These are phyloP conservation scores for Chaetomidium leptoderma DNA, from an alignment of 495 filamentous ascomycete species.

Conservation along the genomic window DNA sequence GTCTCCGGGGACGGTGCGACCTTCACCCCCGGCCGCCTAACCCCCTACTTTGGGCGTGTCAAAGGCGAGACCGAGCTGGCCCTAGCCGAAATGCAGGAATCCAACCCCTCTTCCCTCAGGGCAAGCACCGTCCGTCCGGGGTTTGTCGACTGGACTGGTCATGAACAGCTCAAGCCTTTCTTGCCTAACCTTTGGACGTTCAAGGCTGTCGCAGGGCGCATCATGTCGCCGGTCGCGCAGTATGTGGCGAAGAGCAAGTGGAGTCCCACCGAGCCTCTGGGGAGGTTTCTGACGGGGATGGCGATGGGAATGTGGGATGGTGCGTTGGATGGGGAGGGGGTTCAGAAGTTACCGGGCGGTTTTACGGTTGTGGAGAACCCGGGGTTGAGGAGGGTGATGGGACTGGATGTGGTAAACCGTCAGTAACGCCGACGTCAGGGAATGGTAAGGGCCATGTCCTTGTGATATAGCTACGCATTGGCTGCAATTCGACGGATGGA, in stretches of 20 bases:
- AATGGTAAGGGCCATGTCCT: not conserved
- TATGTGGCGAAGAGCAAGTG: conserved; percentile 20
- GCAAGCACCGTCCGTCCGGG: conserved; percentile 51
- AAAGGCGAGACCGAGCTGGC: conserved; percentile 61
- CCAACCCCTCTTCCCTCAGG: conserved; percentile 40
- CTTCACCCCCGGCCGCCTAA: conserved; percentile 46
- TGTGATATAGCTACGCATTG: too few relatives aligned
- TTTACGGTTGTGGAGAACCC: conserved; percentile 45
- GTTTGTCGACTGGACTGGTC: conserved; percentile 45
- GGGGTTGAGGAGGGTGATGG: conserved; percentile 45
- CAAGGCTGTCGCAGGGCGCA: conserved; percentile 13
- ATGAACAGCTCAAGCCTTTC: conserved; percentile 48
- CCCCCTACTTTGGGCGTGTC: conserved; percentile 52
- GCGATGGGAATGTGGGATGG: conserved; percentile 52
- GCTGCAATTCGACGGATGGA: too few relatives aligned
- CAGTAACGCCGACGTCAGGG: not conserved
- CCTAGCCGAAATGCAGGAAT: conserved; percentile 41
- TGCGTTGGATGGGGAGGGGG: conserved; percentile 41
- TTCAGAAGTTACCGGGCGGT: conserved; percentile 41
- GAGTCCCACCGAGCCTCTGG: conserved; percentile 43
- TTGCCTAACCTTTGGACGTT: conserved; percentile 31
- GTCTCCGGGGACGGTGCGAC: conserved; percentile 60
- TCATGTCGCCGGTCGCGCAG: conserved; percentile 17
- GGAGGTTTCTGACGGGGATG: conserved; percentile 48
- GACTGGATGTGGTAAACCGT: conserved; percentile 24